Conservation (phyloP, 306 rosid genomes). For the Medicago ruthenica region DNA sequence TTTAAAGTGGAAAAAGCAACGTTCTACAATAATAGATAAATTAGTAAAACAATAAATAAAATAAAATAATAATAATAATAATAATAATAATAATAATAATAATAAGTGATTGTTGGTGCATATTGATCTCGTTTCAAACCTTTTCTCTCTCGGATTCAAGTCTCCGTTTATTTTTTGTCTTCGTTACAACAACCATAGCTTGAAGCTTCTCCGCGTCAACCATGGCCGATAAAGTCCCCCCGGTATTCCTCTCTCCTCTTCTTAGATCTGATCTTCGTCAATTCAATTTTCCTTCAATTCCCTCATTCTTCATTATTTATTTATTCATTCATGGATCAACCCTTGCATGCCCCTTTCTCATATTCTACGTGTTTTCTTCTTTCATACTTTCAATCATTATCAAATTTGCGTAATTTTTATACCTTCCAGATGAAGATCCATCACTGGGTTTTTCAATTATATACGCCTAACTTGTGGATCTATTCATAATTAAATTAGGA, state of each 20-base stretch:
- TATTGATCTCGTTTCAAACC: constrained; percentile 10
- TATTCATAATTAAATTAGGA: constrained; percentile 4
- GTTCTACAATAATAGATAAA: too few relatives aligned
- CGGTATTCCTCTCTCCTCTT: constrained; percentile 44
- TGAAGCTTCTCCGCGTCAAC: constrained; percentile 31
- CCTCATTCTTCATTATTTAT: neutral
- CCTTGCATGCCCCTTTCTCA: constrained; percentile 21
- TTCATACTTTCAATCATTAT: constrained; percentile 16
- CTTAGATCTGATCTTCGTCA: constrained; percentile 23
- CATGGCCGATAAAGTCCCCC: constrained; percentile 65
- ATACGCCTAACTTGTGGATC: neutral
- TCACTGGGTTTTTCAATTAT: neutral
- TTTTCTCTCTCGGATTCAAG: neutral
- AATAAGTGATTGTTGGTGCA: neutral
- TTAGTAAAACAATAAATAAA: neutral
- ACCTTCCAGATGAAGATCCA: neutral
- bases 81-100: too few relatives aligned
- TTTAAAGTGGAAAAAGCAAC: too few relatives aligned
- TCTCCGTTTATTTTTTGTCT: neutral
- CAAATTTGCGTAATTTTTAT: neutral
- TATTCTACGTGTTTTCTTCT: neutral
- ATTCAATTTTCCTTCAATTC: constrained; percentile 2
- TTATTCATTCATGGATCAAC: constrained; percentile 18
- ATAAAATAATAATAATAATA: too few relatives aligned
- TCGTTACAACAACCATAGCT: neutral